Evolutionary conservation across 75 land plant species (phyloP).

Genomic region (Cunninghamia lanceolata): DNA sequence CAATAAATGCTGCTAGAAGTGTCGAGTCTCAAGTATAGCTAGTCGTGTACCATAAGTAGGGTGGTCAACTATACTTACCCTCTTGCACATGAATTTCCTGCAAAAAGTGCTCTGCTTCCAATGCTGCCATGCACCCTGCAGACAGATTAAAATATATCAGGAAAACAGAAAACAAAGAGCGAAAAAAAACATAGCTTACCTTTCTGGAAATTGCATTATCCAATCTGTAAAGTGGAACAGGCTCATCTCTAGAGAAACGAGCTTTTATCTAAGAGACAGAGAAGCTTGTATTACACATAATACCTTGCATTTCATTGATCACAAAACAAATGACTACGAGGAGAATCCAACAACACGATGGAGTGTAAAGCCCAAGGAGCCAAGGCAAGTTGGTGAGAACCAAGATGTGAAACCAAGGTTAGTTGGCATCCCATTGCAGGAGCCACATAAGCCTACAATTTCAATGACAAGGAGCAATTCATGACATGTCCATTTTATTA

Average conservation of each 20-base stretch:
- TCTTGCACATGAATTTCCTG: slow-evolving; percentile 83
- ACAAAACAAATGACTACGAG: not conserved
- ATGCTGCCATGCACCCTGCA: slow-evolving; percentile 98
- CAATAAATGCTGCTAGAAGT: not conserved
- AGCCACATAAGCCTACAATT: not conserved
- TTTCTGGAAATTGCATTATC: not conserved
- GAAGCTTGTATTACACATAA: not conserved
- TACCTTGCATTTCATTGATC: not conserved
- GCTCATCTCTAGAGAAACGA: too few species aligned
- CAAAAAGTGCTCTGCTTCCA: slow-evolving; percentile 96
- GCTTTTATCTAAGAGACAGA: too few species aligned
- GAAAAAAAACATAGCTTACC: not conserved
- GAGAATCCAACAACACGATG: not conserved
- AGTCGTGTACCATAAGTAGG: not conserved
- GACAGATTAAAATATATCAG: slow-evolving; percentile 10
- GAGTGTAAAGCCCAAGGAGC: not conserved
- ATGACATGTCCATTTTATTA: not conserved
- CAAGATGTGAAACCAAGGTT: too few species aligned
- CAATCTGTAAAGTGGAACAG: not conserved
- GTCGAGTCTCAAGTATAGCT: not conserved
- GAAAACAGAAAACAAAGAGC: slow-evolving; percentile 2
- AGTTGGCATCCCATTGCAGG: not conserved
- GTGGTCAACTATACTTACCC: slow-evolving; percentile 61
- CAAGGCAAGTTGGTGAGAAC: not conserved
- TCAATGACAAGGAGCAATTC: not conserved